Evolutionary conservation across 1,284 basidiomycete species (phyloP).

Genomic region (Cryptococcus sp.): DNA sequence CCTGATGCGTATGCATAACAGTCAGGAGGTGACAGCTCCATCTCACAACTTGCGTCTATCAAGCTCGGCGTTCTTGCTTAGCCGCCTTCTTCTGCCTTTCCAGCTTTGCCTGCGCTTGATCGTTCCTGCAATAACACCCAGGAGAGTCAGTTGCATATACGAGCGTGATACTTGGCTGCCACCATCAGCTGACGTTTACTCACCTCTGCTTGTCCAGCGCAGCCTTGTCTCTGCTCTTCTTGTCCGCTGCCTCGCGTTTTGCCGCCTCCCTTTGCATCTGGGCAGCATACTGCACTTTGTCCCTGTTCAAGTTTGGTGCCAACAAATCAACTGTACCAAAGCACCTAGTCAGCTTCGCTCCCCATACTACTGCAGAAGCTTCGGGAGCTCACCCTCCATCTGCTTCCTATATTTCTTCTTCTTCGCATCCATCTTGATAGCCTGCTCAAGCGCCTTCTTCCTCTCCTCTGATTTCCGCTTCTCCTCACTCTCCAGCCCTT

Average conservation of each 20-base stretch:
- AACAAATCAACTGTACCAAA: constrained; percentile 37
- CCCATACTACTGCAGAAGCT: neutral
- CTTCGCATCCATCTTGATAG: constrained; percentile 41
- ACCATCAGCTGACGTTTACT: constrained; percentile 4
- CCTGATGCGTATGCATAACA: no score
- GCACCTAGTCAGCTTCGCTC: neutral
- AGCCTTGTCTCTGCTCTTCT: constrained; percentile 43
- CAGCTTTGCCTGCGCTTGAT: constrained; percentile 47
- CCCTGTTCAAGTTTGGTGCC: constrained; percentile 48
- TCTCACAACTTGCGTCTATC: constrained; percentile 8
- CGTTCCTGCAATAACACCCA: constrained; percentile 29
- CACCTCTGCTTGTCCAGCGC: constrained; percentile 50
- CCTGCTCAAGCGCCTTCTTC: constrained; percentile 37
- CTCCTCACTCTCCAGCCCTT: constrained; percentile 31
- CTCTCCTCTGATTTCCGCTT: constrained; percentile 44
- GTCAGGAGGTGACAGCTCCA: no score
- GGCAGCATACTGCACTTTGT: constrained; percentile 39
- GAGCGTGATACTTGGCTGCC: neutral
- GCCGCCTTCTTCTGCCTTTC: constrained; percentile 50
- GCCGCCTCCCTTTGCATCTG: constrained; percentile 43
- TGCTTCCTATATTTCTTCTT: constrained; percentile 47
- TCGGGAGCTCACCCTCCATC: constrained; percentile 32
- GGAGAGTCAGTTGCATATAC: neutral
- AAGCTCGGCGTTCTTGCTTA: constrained; percentile 47
- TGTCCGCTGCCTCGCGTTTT: constrained; percentile 32